Conservation (phyloP, 208 protist species). For the Kentomonas sorsogonicus region DNA sequence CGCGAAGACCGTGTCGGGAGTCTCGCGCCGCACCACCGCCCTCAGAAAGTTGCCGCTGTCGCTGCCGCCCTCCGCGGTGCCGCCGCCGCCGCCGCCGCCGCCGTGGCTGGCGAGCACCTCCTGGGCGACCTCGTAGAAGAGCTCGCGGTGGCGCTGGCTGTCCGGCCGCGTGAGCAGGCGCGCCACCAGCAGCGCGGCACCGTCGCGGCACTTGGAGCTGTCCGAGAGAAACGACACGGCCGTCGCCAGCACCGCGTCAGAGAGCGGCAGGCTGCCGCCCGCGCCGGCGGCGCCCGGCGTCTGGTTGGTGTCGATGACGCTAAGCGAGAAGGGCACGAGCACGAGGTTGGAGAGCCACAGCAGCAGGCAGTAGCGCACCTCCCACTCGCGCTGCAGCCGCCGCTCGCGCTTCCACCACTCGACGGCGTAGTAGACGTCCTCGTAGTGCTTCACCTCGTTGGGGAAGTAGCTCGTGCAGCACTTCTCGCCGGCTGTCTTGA, state of each 20-base stretch:
- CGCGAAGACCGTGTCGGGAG: no score
- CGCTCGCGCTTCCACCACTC: conserved; percentile 51
- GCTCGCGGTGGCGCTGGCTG: conserved; percentile 45
- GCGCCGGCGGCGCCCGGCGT: neutral
- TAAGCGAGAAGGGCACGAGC: conserved; percentile 94
- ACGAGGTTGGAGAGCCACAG: conserved; percentile 96
- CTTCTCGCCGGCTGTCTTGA: conserved; percentile 94
- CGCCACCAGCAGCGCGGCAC: conserved; percentile 83
- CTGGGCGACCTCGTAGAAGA: conserved; percentile 61
- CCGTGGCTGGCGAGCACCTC: conserved; percentile 14
- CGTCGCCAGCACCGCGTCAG: conserved; percentile 66
- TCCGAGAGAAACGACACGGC: conserved; percentile 73
- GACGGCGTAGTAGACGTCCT: conserved; percentile 83
- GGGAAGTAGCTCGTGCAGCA: conserved; percentile 91
- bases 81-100: neutral
- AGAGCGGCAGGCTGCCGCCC: conserved; percentile 34
- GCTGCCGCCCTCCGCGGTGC: conserved; percentile 2
- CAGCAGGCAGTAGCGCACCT: conserved; percentile 94
- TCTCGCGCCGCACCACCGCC: neutral
- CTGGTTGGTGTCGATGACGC: conserved; percentile 80
- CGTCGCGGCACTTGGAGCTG: conserved; percentile 87
- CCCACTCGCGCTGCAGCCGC: conserved; percentile 79
- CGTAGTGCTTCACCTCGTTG: conserved; percentile 84
- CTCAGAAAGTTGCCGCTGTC: no score
- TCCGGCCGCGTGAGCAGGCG: conserved; percentile 90